These are phyloP conservation scores for Zelonia costaricensis DNA, from an alignment of 208 protist genomes.

Conservation along the genomic window DNA sequence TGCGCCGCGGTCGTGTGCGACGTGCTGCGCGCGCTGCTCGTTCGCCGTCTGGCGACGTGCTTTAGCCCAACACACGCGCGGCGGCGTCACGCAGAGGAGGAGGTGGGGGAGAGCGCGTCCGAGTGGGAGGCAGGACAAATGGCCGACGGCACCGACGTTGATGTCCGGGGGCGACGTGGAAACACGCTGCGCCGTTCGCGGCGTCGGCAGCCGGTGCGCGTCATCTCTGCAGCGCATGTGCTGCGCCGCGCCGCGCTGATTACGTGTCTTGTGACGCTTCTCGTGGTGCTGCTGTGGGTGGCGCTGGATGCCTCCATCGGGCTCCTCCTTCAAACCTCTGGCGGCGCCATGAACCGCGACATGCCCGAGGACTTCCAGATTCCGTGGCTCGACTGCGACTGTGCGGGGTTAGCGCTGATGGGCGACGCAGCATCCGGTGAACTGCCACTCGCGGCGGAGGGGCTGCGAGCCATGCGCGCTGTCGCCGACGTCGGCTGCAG, in stretches of 20 bases:
- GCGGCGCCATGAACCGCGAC: background rate
- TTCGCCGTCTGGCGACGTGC: too few species aligned
- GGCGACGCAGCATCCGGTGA: background rate
- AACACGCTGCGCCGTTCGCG: too few species aligned
- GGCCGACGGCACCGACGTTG: background rate
- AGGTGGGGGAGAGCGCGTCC: too few species aligned
- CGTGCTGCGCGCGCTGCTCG: too few species aligned
- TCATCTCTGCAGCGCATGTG: background rate
- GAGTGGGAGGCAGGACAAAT: too few species aligned
- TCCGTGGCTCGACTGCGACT: slow-evolving; percentile 18
- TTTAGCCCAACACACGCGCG: too few species aligned
- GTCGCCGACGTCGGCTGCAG: too few species aligned
- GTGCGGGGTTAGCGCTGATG: background rate
- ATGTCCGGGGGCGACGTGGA: background rate
- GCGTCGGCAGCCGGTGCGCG: background rate
- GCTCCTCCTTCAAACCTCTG: background rate
- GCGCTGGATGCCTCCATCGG: background rate
- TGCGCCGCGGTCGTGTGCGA: too few species aligned
- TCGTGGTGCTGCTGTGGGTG: background rate
- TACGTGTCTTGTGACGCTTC: background rate
- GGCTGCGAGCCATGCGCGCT: too few species aligned
- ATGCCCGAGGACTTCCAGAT: background rate
- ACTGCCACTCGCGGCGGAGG: too few species aligned
- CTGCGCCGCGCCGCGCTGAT: background rate
- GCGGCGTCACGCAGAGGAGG: too few species aligned